Conservation (phyloP, 2,329 filamentous ascomycete species). For the Xylaria digitata region DNA sequence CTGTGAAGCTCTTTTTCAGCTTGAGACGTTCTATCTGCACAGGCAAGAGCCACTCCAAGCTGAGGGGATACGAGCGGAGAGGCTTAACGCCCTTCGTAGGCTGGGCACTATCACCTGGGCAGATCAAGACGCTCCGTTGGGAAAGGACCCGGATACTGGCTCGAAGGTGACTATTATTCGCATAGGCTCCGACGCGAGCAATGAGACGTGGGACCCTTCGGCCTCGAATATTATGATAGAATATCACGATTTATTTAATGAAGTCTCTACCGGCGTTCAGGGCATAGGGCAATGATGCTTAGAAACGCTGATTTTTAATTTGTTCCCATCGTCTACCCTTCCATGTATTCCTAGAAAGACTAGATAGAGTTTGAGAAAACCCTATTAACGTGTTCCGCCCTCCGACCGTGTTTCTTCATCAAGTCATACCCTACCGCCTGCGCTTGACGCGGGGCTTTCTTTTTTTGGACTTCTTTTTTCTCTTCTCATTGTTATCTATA, state of each 20-base stretch:
- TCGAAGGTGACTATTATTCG: conserved; percentile 33
- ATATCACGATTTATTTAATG: conserved; percentile 34
- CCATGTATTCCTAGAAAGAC: not conserved
- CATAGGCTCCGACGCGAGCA: conserved; percentile 32
- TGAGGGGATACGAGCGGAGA: conserved; percentile 43
- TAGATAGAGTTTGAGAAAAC: not conserved
- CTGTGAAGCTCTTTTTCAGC: conserved; percentile 47
- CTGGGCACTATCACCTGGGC: conserved; percentile 43
- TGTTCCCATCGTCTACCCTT: not conserved
- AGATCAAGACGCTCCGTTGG: conserved; percentile 25
- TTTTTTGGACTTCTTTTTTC: conserved; percentile 3
- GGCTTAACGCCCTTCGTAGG: conserved; percentile 41
- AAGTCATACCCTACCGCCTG: not conserved
- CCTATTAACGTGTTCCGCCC: not conserved
- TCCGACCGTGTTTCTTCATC: not conserved
- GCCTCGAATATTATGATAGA: conserved; percentile 35
- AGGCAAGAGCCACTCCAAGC: conserved; percentile 42
- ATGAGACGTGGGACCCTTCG: conserved; percentile 31
- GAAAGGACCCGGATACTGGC: conserved; percentile 17
- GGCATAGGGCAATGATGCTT: conserved; percentile 24
- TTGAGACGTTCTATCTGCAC: conserved; percentile 47
- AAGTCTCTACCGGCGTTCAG: conserved; percentile 30
- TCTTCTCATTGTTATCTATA: too few relatives aligned
- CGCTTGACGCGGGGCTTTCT: conserved; percentile 19
- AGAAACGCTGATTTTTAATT: conserved; percentile 11